These are phyloP conservation scores for Mycena albidolilacea DNA, from an alignment of 768 basidiomycete species.

Conservation along the genomic window DNA sequence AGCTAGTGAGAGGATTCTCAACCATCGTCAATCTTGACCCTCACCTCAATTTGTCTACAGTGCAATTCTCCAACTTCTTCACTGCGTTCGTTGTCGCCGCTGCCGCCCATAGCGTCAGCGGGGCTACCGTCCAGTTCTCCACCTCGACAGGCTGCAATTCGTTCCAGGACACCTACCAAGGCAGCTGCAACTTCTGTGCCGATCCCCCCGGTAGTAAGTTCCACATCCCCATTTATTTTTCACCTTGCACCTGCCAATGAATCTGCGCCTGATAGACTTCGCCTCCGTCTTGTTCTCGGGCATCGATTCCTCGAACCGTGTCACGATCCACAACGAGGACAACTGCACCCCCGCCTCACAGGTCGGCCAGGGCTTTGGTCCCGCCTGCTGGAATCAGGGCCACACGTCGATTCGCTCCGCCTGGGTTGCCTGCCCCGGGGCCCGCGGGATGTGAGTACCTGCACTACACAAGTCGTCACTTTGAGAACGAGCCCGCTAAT, in stretches of 20 bases:
- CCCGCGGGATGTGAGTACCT: background rate
- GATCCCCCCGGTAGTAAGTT: background rate
- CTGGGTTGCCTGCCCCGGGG: conserved; percentile 30
- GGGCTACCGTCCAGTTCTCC: background rate
- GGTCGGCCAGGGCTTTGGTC: conserved; percentile 33
- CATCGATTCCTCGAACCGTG: conserved; percentile 17
- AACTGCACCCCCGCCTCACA: conserved; percentile 30
- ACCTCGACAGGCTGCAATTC: background rate
- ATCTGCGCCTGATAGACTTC: background rate
- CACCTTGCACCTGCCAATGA: too few species aligned
- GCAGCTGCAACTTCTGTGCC: background rate
- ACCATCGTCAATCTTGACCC: too few species aligned
- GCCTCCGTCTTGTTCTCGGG: conserved; percentile 29
- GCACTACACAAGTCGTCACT: background rate
- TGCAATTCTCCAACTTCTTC: conserved; percentile 1
- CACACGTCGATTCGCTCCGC: conserved; percentile 32
- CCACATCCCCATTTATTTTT: too few species aligned
- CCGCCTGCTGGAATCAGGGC: conserved; percentile 33
- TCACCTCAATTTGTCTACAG: background rate
- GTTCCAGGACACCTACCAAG: background rate
- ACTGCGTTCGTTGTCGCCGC: background rate
- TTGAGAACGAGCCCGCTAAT: background rate
- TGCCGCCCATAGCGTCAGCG: background rate
- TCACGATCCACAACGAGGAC: conserved; percentile 30
- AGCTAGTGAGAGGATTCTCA: too few species aligned